These are phyloP conservation scores for Populus simonii DNA, from an alignment of 345 rosid species.

Conservation along the genomic window DNA sequence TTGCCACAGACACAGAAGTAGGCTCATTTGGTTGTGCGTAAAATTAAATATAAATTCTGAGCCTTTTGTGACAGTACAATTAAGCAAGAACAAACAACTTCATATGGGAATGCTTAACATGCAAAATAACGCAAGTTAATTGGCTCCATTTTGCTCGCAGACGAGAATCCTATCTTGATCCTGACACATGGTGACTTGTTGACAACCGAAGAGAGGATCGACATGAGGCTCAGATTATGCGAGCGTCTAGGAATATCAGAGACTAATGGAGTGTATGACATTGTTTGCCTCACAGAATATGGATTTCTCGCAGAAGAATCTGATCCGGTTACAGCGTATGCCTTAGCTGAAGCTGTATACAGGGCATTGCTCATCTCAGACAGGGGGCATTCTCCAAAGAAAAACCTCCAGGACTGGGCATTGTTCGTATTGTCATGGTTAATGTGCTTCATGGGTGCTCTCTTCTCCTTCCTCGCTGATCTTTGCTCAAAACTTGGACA, in stretches of 20 bases:
- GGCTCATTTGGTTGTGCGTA: background rate
- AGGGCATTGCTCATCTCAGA: conserved; percentile 57
- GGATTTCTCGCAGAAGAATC: conserved; percentile 53
- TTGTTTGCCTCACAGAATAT: conserved; percentile 52
- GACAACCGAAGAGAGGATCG: conserved; percentile 43
- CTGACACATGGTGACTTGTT: conserved; percentile 60
- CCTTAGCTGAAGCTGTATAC: conserved; percentile 42
- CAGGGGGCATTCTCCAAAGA: conserved; percentile 44
- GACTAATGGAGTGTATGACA: conserved; percentile 45
- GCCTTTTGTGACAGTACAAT: background rate
- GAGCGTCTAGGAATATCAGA: conserved; percentile 37
- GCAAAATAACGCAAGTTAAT: background rate
- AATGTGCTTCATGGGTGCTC: conserved; percentile 32
- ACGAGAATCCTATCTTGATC: conserved; percentile 52
- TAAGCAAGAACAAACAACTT: too few species aligned
- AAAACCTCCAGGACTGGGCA: conserved; percentile 34
- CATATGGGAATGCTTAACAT: too few species aligned
- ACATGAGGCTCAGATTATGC: conserved; percentile 46
- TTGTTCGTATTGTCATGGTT: conserved; percentile 28
- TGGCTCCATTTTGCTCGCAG: conserved; percentile 21
- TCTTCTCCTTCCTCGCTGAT: conserved; percentile 42
- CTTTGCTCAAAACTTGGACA: conserved; percentile 43
- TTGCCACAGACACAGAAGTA: background rate
- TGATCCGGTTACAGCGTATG: conserved; percentile 49
- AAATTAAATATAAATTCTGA: background rate